A percentile compares a stretch with the other conserved stretches of the same genome.
Evolutionary conservation across 306 rosid species (phyloP).

Genomic region (Dalbergia cochinchinensis): DNA sequence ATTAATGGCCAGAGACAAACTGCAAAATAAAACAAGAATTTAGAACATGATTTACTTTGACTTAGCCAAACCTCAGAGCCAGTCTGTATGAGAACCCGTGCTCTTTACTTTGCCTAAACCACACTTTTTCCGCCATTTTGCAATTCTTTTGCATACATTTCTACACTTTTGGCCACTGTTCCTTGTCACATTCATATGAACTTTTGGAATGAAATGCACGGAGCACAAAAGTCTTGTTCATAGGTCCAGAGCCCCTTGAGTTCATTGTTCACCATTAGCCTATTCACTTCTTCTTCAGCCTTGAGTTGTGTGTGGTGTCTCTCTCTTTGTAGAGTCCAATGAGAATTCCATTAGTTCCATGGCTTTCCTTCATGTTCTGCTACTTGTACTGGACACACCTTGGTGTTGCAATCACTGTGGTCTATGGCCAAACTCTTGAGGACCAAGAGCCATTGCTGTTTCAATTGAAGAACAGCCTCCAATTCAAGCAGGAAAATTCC

Average conservation of each 20-base stretch:
- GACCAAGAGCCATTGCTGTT: constrained; percentile 32
- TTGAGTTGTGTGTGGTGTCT: neutral
- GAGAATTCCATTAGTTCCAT: constrained; percentile 28
- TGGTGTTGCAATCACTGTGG: neutral
- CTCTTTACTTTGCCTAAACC: neutral
- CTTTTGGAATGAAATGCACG: neutral
- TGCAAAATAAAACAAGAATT: no score
- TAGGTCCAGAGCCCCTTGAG: neutral
- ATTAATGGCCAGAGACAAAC: no score
- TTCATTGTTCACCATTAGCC: neutral
- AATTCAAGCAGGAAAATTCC: neutral
- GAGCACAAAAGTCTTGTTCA: neutral
- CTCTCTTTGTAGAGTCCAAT: constrained; percentile 8
- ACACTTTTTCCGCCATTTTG: neutral
- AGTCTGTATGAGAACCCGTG: neutral
- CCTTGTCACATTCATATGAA: neutral
- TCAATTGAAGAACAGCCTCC: constrained; percentile 39
- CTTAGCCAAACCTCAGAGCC: neutral
- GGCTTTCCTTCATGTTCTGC: constrained; percentile 38
- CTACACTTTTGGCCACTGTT: neutral
- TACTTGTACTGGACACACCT: constrained; percentile 11
- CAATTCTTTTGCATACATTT: constrained; percentile 9
- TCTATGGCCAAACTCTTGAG: neutral
- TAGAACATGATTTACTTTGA: constrained; percentile 6
- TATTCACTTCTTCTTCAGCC: constrained; percentile 16